Base-by-base conservation (phyloP, 768 basidiomycete species). In the Termitomyces sp. region DNA sequence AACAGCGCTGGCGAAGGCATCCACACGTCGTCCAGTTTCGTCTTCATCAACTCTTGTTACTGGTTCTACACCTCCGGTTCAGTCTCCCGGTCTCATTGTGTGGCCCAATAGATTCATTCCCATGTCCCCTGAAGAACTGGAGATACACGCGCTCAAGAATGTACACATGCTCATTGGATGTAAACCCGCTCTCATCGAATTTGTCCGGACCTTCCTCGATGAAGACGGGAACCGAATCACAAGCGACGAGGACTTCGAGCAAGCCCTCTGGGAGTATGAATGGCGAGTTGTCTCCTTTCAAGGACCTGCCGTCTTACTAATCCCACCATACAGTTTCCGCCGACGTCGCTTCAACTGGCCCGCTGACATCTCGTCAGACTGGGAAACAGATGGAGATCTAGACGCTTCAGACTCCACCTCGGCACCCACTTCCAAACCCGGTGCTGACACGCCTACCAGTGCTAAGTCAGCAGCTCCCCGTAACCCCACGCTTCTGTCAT, bases 71-170 rank as follows among this genome's bases (percentile, higher is more conserved):
- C 59, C 66, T 11, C 67, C 75, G 0, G 68, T 78, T 49, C 88
- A 89, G 68, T 85, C 86, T 1, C 80, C 86, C 6, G 89, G 90
- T 1, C 71, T 91, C 7, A 68, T 91, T 29, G 72, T 89, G 38
- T 83, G 76, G 79, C 85, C 83, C 7, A 73, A 78, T 31, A 83
- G 81, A 6, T 88, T 87, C 69, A 75, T 90, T 50, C 81, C 86
- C 1, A 74, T 87, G 65, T 59, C 77, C 0, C 79, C 88, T 29
- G 68, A 71, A 3, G 88, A 89, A 68, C 75, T 91, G 38, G 89
- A 91, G 74, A 85, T 88, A 85, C 86, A 90, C 66, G 79, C 84
- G n/a, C 86, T 85, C 73, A 88, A 85, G 72, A 79, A 86, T 67
- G 73, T 90, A 53, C 86, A 91, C 68, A 79, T 79, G 6, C 69